Evolutionary conservation across 176 grass and related monocot genomes (phyloP).

Genomic region (Puya raimondii): DNA sequence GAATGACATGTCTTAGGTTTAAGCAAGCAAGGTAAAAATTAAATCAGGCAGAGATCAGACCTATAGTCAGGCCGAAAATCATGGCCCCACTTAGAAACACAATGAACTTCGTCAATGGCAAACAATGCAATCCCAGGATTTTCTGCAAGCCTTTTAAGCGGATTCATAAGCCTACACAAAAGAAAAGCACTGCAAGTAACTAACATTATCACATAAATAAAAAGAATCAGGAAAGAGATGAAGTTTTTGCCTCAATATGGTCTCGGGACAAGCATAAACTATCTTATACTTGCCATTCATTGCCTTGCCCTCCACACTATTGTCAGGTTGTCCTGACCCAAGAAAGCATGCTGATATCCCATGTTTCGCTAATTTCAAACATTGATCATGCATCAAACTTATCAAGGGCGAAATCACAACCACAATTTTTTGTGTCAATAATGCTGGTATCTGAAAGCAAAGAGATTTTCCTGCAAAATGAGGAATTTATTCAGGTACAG

Average conservation of each 20-base stretch:
- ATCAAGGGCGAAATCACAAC: conserved; percentile 89
- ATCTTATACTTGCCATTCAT: conserved; percentile 92
- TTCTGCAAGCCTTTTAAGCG: conserved; percentile 80
- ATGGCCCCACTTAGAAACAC: conserved; percentile 97
- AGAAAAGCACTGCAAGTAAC: conserved; percentile 20
- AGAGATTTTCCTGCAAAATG: conserved; percentile 73
- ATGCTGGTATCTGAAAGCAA: conserved; percentile 89
- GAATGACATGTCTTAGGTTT: neutral
- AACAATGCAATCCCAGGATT: conserved; percentile 88
- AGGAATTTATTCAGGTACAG: conserved; percentile 22
- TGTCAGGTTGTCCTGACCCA: conserved; percentile 90
- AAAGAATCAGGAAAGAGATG: neutral
- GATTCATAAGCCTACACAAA: conserved; percentile 65
- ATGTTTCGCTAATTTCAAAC: conserved; percentile 77
- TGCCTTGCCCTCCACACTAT: conserved; percentile 63
- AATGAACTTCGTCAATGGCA: conserved; percentile 92
- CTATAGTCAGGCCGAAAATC: conserved; percentile 96
- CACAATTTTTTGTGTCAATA: conserved; percentile 68
- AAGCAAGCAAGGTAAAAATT: neutral
- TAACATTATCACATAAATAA: conserved; percentile 3
- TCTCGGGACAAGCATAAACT: conserved; percentile 95
- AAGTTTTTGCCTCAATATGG: conserved; percentile 60
- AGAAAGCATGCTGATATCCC: conserved; percentile 92
- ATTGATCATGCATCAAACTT: conserved; percentile 98
- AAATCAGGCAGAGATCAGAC: conserved; percentile 49